Evolutionary conservation across 2,329 filamentous ascomycete species (phyloP).

Genomic region (Golovinomyces cichoracearum): DNA sequence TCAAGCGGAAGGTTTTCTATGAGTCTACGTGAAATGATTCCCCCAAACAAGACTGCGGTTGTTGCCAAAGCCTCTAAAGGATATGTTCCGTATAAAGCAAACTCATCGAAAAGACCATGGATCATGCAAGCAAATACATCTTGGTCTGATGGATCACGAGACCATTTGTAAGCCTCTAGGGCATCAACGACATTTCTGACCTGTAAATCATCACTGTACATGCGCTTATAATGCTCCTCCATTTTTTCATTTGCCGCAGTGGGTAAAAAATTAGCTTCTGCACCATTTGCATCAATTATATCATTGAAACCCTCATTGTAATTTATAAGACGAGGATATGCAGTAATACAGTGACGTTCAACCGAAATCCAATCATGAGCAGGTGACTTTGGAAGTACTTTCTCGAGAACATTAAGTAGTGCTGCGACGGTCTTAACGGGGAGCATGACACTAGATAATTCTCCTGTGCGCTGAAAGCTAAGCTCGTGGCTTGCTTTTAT

Average conservation of each 20-base stretch:
- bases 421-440: conserved; percentile 65
- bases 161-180: conserved; percentile 68
- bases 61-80: conserved; percentile 88
- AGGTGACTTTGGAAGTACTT: conserved; percentile 32
- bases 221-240: conserved; percentile 93
- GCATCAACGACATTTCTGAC: conserved; percentile 66
- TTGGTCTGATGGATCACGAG: conserved; percentile 58
- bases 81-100: conserved; percentile 82
- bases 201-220: conserved; percentile 80
- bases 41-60: conserved; percentile 86
- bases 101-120: conserved; percentile 90
- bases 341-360: conserved; percentile 69
- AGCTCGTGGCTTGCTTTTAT: conserved; percentile 68
- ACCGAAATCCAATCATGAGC: conserved; percentile 48
- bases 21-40: conserved; percentile 80
- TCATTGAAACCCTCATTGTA: conserved; percentile 83
- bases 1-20: conserved; percentile 76
- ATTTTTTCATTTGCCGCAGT: conserved; percentile 63
- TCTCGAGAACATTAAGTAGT: conserved; percentile 54
- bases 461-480: conserved; percentile 41
- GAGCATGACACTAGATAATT: conserved; percentile 44
- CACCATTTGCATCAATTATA: conserved; percentile 64
- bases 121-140: conserved; percentile 98
- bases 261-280: conserved; percentile 56
- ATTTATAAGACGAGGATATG: conserved; percentile 85